Base-by-base conservation (phyloP, 2,329 filamentous ascomycete species). In the Talaromyces funiculosus region DNA sequence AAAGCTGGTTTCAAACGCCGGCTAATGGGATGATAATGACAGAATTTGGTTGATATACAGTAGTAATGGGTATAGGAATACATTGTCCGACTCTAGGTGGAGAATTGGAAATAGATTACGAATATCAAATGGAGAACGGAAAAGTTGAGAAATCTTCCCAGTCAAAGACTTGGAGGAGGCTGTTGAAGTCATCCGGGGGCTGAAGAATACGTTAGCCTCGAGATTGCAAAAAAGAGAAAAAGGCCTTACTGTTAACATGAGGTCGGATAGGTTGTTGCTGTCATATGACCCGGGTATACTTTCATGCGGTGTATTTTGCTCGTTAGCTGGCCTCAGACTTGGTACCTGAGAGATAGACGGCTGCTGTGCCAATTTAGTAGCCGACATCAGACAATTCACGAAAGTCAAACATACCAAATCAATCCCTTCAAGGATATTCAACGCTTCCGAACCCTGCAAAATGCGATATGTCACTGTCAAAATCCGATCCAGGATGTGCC, bases 401-500 rank as follows among this genome's bases (percentile, higher is more conserved):
- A 43, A 33, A 51, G 18, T 16, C 4, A 7, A 47, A 38, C 58
- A 45, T 59, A 65, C 64, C 53, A 47, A 20, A 24, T 61, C 53
- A 53, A 58, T 12, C 7, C 14, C 59, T 26, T 61, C 51, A 26
- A 35, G 37, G 31, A 31, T 43, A 38, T 31, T 18, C 18, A 20
- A 29, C 7, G 24, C 51, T 26, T 64, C 62, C 6, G 69, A 67
- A 59, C 75, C 70, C 1, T 69, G 68, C 0, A 67, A 64, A 54
- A 76, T 71, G 2, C 76, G 66, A 16, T 69, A 71, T 53, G 73
- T 70, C 47, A 75, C 71, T 2, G 66, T 64, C 1, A 72, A 67
- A 20, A 77, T 69, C 1, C 72, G 71, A 37, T 76, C 70, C 10
- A 75, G 68, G 0, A 71, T 72, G 33, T 73, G 68, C 53, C 74